phyloP scores from a whole-genome alignment of 2,329 filamentous ascomycete species.

The Curvularia spicifera region DNA sequence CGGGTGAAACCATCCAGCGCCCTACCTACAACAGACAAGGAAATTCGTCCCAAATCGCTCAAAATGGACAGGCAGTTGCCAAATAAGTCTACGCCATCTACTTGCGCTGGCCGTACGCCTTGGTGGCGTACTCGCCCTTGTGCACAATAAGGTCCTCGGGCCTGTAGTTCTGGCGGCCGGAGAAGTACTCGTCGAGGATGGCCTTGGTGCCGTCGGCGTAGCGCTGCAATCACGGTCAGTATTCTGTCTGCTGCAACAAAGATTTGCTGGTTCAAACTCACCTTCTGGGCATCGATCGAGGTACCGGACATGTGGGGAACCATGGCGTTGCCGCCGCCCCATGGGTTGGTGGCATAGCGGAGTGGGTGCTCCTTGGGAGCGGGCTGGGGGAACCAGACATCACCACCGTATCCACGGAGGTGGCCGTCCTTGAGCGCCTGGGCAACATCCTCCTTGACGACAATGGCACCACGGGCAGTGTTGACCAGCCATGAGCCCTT shows the following conservation, averaged over 20 bases:
- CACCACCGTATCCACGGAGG: conserved; percentile 84
- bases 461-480: conserved; percentile 97
- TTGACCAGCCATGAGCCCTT: conserved; percentile 96
- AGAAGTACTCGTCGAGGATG: conserved; percentile 91
- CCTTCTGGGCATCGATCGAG: conserved; percentile 93
- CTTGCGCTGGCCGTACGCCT: conserved; percentile 81
- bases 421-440: conserved; percentile 91
- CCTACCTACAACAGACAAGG: conserved; percentile 17
- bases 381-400: conserved; percentile 98
- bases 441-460: conserved; percentile 98
- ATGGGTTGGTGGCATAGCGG: conserved; percentile 90
- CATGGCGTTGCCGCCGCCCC: conserved; percentile 97
- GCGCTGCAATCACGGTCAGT: conserved; percentile 33
- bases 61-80: conserved; percentile 13
- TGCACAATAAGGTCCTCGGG: conserved; percentile 90
- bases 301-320: conserved; percentile 99
- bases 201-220: conserved; percentile 87
- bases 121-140: conserved; percentile 91
- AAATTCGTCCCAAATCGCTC: conserved; percentile 29
- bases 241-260: background rate
- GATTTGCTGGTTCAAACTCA: conserved; percentile 14
- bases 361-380: conserved; percentile 92
- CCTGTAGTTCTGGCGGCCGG: conserved; percentile 84
- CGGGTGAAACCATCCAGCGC: conserved; percentile 23
- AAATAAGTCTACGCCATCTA: conserved; percentile 49